Base-by-base conservation (phyloP, 768 basidiomycete species). In the Lactarius tabidus region DNA sequence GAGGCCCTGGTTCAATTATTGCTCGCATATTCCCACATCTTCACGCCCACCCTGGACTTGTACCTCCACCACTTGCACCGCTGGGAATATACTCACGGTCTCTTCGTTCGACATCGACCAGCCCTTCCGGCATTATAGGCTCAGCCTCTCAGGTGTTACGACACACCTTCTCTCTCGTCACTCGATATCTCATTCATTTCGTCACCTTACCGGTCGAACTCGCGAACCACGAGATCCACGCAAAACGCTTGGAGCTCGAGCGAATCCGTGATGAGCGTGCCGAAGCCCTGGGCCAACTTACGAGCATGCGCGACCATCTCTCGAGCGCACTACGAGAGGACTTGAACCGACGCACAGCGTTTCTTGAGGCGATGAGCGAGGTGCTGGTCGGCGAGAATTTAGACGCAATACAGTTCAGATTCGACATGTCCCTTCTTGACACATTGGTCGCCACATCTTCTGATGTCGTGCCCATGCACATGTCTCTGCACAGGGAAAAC, bases 181-280 rank as follows among this genome's bases (percentile, higher is more conserved):
- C 45, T 31, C 70, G 59, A 20, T 67, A 72, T 41, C 48, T 74
- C 29, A 58, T 71, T n/a, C 68, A 72, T 17, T 63, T 75, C 41
- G 65, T 77, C 39, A 77, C 75, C 28, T 78, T 85, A 26, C 92
- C 91, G 0, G 74, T 91, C 33, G 79, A 82, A 56, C 80, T 92
- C 29, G 78, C 85, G 1, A 78, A 82, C 20, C 85, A 89, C 62
- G 93, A 95, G 74, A 89, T 89, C 71, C 75, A 74, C 28, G 75
- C 81, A 63, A 89, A 88, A 67, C 82, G 85, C 18, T 77, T 77
- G 52, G 79, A 81, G 54, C 79, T 94, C 18, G 83, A 89, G 65
- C 80, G 74, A 31, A 78, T 90, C 2, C 82, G 91, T 15, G 83
- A 95, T 69, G 80, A 85, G 68, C 80, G 85, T 5, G 91, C 92